These are phyloP conservation scores for Beauveria sp. DNA, from an alignment of 2,329 filamentous ascomycete species.

Conservation along the genomic window DNA sequence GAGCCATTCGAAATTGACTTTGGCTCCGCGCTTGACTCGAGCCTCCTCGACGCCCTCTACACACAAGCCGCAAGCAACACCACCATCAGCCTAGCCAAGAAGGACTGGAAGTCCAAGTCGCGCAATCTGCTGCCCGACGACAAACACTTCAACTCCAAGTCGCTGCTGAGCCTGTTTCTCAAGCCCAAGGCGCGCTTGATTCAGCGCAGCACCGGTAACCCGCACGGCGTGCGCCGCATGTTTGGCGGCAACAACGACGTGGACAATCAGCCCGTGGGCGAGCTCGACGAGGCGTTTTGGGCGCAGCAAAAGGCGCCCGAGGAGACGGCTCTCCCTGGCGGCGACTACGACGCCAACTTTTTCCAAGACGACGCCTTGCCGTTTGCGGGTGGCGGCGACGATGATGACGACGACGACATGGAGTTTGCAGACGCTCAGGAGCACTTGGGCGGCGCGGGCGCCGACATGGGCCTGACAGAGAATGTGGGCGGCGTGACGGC, in stretches of 20 bases:
- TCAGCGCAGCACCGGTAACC: slow-evolving; percentile 48
- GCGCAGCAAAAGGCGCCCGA: slow-evolving; percentile 63
- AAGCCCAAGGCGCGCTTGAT: slow-evolving; percentile 87
- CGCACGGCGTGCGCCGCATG: slow-evolving; percentile 30
- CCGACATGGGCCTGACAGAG: slow-evolving; percentile 38
- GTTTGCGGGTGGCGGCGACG: slow-evolving; percentile 51
- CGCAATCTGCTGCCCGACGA: slow-evolving; percentile 92
- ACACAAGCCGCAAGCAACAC: slow-evolving; percentile 74
- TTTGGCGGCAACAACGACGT: slow-evolving; percentile 32
- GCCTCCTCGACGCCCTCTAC: slow-evolving; percentile 69
- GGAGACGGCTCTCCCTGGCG: slow-evolving; percentile 51
- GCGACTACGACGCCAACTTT: slow-evolving; percentile 94
- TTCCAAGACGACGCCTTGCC: slow-evolving; percentile 83
- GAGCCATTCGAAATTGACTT: slow-evolving; percentile 96
- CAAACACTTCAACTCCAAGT: slow-evolving; percentile 94
- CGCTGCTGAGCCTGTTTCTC: slow-evolving; percentile 81
- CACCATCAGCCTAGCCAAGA: slow-evolving; percentile 78
- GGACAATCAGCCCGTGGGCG: slow-evolving; percentile 54
- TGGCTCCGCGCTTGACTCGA: slow-evolving; percentile 60
- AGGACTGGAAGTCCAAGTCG: slow-evolving; percentile 91
- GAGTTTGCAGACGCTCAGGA: slow-evolving; percentile 78
- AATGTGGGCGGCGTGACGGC: slow-evolving; percentile 41
- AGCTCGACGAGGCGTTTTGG: slow-evolving; percentile 96
- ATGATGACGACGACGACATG: slow-evolving; percentile 58
- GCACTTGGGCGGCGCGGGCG: slow-evolving; percentile 55